Percentiles rank a stretch among this genome's conserved stretches.
Conservation (phyloP, 2,329 filamentous ascomycete genomes). For the Pyrenophora graminea region DNA sequence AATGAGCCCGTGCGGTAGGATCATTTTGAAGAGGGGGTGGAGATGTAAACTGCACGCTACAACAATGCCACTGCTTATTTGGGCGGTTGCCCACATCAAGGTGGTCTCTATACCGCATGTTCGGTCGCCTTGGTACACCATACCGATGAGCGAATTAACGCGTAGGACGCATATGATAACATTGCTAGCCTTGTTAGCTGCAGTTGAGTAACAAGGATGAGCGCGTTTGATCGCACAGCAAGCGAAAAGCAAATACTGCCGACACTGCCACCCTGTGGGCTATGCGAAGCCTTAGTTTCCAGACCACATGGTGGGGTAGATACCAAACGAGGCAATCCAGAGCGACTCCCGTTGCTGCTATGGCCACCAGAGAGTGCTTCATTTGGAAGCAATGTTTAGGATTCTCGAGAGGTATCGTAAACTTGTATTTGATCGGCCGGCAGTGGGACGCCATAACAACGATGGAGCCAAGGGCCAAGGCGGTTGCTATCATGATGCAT, state of each 20-base stretch:
- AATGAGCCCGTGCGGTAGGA: conserved; percentile 18
- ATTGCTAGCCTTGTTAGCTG: conserved; percentile 21
- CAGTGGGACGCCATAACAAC: conserved; percentile 24
- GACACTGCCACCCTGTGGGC: conserved; percentile 33
- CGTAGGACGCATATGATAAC: conserved; percentile 22
- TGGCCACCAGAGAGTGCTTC: conserved; percentile 15
- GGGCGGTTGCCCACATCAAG: conserved; percentile 26
- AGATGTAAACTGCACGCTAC: conserved; percentile 31
- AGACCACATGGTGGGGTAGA: conserved; percentile 33
- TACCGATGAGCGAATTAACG: conserved; percentile 9
- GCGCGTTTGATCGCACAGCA: conserved; percentile 20
- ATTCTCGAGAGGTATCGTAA: conserved; percentile 19
- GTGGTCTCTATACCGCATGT: conserved; percentile 21
- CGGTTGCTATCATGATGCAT: conserved; percentile 18
- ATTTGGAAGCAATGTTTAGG: conserved; percentile 24
- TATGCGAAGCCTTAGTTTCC: conserved; percentile 26
- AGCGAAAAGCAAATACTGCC: conserved; percentile 28
- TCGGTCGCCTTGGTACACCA: conserved; percentile 15
- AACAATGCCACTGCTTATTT: conserved; percentile 31
- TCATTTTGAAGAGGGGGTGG: conserved; percentile 30
- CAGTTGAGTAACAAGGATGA: not conserved
- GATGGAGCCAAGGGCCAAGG: conserved; percentile 13
- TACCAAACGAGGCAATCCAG: conserved; percentile 30
- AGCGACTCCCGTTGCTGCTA: conserved; percentile 17
- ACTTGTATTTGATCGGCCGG: conserved; percentile 30